phyloP scores from a whole-genome alignment of 371 early-diverging fungal genomes.

The Dichotomocladium elegans region DNA sequence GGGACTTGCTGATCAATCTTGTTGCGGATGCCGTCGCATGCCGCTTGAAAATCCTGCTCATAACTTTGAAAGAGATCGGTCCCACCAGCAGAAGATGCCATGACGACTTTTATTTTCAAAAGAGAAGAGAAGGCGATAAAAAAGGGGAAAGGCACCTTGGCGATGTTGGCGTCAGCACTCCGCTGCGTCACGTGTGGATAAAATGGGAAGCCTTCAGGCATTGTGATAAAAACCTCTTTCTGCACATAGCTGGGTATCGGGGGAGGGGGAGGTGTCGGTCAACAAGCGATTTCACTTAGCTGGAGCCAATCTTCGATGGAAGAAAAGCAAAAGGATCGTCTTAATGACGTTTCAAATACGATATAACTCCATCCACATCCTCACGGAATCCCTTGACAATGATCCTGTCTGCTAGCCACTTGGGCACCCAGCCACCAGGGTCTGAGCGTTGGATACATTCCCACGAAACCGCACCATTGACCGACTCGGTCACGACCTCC shows the following conservation, averaged over 20 bases:
- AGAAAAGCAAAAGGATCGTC: background rate
- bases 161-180: no score
- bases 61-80: slow-evolving; percentile 84
- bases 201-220: no score
- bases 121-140: slow-evolving; percentile 1
- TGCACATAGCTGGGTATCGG: no score
- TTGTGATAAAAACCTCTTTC: no score
- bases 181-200: no score
- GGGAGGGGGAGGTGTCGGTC: no score
- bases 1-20: slow-evolving; percentile 64
- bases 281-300: no score
- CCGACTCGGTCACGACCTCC: slow-evolving; percentile 20
- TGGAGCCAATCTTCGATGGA: no score
- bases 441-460: slow-evolving; percentile 22
- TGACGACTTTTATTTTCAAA: slow-evolving; percentile 1
- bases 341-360: slow-evolving; percentile 12
- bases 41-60: slow-evolving; percentile 77
- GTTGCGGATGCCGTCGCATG: slow-evolving; percentile 55
- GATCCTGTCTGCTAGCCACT: slow-evolving; percentile 13
- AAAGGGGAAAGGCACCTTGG: background rate
- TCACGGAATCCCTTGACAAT: slow-evolving; percentile 17
- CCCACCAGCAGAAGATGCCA: slow-evolving; percentile 45
- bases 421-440: slow-evolving; percentile 23
- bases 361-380: slow-evolving; percentile 15
- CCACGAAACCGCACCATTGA: slow-evolving; percentile 22